phyloP scores from a whole-genome alignment of 2,329 filamentous ascomycete genomes.

The Paraphaeosphaeria sporulosa region DNA sequence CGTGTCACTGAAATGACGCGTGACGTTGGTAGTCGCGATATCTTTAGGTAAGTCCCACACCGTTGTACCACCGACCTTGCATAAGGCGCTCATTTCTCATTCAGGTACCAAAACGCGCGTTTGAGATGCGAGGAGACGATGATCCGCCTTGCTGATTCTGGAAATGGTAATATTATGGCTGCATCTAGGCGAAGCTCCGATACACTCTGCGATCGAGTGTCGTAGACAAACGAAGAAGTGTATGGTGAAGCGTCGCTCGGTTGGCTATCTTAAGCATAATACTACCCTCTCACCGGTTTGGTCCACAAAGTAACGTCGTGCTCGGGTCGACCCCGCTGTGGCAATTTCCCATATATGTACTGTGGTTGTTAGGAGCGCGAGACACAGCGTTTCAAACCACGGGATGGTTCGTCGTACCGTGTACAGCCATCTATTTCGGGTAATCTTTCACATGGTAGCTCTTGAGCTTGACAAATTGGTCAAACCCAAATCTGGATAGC shows the following conservation, averaged over 20 bases:
- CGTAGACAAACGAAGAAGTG: constrained; percentile 10
- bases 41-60: constrained; percentile 16
- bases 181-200: constrained; percentile 32
- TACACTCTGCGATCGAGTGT: constrained; percentile 29
- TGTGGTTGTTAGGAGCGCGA: constrained; percentile 23
- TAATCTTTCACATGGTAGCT: constrained; percentile 91
- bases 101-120: constrained; percentile 36
- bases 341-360: background rate
- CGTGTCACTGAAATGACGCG: constrained; percentile 10
- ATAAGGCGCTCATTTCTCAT: constrained; percentile 38
- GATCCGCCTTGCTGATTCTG: constrained; percentile 26
- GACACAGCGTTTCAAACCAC: constrained; percentile 22
- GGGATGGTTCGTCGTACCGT: constrained; percentile 21
- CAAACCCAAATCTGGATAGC: constrained; percentile 87
- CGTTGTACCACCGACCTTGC: constrained; percentile 40
- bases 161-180: constrained; percentile 19
- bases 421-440: constrained; percentile 56
- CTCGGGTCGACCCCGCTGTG: too few species aligned
- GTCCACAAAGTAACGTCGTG: background rate
- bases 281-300: background rate
- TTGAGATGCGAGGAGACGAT: constrained; percentile 24
- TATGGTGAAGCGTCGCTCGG: constrained; percentile 1
- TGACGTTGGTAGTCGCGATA: constrained; percentile 19
- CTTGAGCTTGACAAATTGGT: constrained; percentile 96
- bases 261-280: constrained; percentile 13